Evolutionary conservation across 2,329 filamentous ascomycete species (phyloP).

Genomic region (Fusarium protoensiforme): DNA sequence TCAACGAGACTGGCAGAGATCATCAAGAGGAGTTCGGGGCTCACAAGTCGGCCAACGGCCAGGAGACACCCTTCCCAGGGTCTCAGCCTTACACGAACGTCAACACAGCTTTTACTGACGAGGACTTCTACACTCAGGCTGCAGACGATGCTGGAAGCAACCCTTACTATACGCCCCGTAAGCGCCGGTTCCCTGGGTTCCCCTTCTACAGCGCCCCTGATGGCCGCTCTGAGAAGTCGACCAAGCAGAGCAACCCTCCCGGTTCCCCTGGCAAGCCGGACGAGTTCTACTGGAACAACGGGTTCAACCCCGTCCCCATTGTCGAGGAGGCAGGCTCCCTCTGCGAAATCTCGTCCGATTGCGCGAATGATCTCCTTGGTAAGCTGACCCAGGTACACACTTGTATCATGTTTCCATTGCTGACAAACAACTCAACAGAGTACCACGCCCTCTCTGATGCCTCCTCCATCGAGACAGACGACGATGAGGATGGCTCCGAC

Average conservation of each 20-base stretch:
- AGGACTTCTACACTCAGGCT: constrained; percentile 6
- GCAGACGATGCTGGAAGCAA: constrained; percentile 38
- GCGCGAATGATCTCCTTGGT: constrained; percentile 45
- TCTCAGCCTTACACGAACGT: constrained; percentile 10
- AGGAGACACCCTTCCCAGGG: constrained; percentile 24
- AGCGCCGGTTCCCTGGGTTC: constrained; percentile 22
- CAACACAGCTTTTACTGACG: constrained; percentile 26
- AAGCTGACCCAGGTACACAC: constrained; percentile 6
- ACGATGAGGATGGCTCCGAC: constrained; percentile 3
- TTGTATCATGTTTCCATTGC: background rate
- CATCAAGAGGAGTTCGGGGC: constrained; percentile 41
- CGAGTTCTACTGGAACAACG: constrained; percentile 31
- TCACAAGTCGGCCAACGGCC: constrained; percentile 27
- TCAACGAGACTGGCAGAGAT: constrained; percentile 37
- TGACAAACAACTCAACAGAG: constrained; percentile 31
- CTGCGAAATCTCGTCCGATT: constrained; percentile 34
- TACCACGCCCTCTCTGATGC: constrained; percentile 29
- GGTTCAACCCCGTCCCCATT: constrained; percentile 43
- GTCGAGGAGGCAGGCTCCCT: constrained; percentile 49
- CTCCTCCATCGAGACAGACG: constrained; percentile 16
- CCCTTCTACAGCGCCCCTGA: constrained; percentile 9
- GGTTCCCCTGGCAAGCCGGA: constrained; percentile 10
- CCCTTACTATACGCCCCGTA: constrained; percentile 50
- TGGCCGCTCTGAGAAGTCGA: constrained; percentile 19
- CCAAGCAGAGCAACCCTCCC: background rate